Evolutionary conservation across 192 early-diverging fungal species (phyloP).

Genomic region (Spizellomyces punctatus): DNA sequence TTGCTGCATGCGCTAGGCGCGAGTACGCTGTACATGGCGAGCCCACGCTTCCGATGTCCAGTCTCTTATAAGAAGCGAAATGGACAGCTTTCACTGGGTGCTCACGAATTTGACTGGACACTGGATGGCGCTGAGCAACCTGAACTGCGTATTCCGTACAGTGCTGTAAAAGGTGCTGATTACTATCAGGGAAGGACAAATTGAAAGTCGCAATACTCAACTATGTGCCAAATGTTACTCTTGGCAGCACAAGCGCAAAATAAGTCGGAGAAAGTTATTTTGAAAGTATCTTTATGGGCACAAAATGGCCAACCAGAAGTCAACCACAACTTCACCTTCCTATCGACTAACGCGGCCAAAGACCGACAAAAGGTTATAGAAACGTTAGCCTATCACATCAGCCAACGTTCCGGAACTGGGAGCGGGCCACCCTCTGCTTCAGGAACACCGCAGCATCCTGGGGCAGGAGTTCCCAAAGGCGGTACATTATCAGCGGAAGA

Average conservation of each 20-base stretch:
- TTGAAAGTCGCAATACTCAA: too few relatives aligned
- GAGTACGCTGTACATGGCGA: slow-evolving; percentile 9
- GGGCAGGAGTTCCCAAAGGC: neutral
- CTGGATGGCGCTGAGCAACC: slow-evolving; percentile 46
- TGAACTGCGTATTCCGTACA: slow-evolving; percentile 47
- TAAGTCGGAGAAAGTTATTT: slow-evolving; percentile 52
- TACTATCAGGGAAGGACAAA: neutral
- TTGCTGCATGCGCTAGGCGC: too few relatives aligned
- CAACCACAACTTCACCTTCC: slow-evolving; percentile 48
- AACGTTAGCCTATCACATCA: slow-evolving; percentile 42
- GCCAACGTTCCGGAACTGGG: slow-evolving; percentile 27
- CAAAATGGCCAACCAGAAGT: slow-evolving; percentile 40
- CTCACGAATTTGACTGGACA: slow-evolving; percentile 47
- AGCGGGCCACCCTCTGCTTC: neutral
- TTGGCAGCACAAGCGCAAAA: slow-evolving; percentile 7
- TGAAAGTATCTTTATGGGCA: slow-evolving; percentile 57
- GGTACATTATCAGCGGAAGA: slow-evolving; percentile 40
- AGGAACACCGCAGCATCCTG: slow-evolving; percentile 7
- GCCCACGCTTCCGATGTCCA: slow-evolving; percentile 7
- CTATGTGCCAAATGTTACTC: too few relatives aligned
- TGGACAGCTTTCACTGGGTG: slow-evolving; percentile 8
- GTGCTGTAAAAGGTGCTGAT: slow-evolving; percentile 41
- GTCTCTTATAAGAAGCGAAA: slow-evolving; percentile 7
- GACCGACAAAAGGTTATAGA: slow-evolving; percentile 54
- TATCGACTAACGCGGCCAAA: slow-evolving; percentile 44